A percentile compares a stretch with the other conserved stretches of the same genome.
These are phyloP conservation scores for Zasmidium angulare DNA, from an alignment of 2,329 filamentous ascomycete species.

Conservation along the genomic window DNA sequence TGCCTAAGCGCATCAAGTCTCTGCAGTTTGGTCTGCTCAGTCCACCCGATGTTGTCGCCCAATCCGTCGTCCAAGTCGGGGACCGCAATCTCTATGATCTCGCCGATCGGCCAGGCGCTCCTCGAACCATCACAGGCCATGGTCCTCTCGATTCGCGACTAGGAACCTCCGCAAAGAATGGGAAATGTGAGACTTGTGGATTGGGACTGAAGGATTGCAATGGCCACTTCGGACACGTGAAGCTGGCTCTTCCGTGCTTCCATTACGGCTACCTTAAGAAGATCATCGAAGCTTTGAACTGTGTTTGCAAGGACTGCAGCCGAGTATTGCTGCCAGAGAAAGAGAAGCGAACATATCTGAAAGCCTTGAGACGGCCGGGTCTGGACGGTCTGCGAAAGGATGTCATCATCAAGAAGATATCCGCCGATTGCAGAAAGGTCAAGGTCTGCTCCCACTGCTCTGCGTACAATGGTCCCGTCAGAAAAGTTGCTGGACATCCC, in stretches of 20 bases:
- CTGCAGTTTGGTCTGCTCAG: slow-evolving; percentile 93
- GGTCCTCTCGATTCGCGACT: slow-evolving; percentile 86
- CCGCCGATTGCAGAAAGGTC: slow-evolving; percentile 84
- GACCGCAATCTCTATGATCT: slow-evolving; percentile 92
- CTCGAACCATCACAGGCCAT: slow-evolving; percentile 72
- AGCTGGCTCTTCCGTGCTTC: slow-evolving; percentile 86
- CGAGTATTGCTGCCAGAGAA: slow-evolving; percentile 77
- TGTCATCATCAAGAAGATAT: slow-evolving; percentile 83
- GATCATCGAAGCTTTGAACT: slow-evolving; percentile 85
- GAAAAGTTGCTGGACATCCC: slow-evolving; percentile 77
- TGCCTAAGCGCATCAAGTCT: slow-evolving; percentile 88
- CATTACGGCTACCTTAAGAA: slow-evolving; percentile 96
- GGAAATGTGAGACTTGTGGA: slow-evolving; percentile 78
- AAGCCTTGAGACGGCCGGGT: slow-evolving; percentile 73
- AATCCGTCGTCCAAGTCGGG: slow-evolving; percentile 92
- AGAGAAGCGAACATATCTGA: slow-evolving; percentile 75
- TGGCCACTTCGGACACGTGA: slow-evolving; percentile 93
- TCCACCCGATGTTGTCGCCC: slow-evolving; percentile 85
- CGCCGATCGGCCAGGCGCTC: slow-evolving; percentile 50
- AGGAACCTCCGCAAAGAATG: slow-evolving; percentile 83
- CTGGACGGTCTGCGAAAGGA: slow-evolving; percentile 84
- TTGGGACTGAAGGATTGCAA: slow-evolving; percentile 80
- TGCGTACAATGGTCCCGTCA: slow-evolving; percentile 83
- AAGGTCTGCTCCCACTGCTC: slow-evolving; percentile 79
- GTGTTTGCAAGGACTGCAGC: slow-evolving; percentile 93